Percentiles rank a stretch among this genome's conserved stretches.
Conservation (phyloP, 2,329 filamentous ascomycete genomes). For the Arthrinium puccinioides region DNA sequence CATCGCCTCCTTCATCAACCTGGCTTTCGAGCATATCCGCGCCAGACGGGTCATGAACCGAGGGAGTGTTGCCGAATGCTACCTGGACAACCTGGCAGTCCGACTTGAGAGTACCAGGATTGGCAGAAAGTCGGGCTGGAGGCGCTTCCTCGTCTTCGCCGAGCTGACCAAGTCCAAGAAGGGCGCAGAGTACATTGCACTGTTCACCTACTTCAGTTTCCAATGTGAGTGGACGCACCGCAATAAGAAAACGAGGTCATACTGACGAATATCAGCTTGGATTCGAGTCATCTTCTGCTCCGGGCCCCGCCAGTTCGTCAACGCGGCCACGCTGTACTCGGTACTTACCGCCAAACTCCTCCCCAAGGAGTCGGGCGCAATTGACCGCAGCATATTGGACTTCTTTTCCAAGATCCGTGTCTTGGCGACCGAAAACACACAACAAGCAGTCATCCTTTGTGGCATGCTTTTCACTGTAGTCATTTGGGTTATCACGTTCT, state of each 20-base stretch:
- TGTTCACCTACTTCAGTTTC: slow-evolving; percentile 82
- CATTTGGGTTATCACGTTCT: slow-evolving; percentile 76
- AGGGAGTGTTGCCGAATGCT: slow-evolving; percentile 84
- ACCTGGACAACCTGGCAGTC: slow-evolving; percentile 80
- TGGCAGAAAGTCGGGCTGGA: slow-evolving; percentile 71
- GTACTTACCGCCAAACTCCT: slow-evolving; percentile 71
- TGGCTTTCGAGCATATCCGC: slow-evolving; percentile 71
- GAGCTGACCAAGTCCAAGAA: slow-evolving; percentile 88
- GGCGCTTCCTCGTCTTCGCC: slow-evolving; percentile 85
- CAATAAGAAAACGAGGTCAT: neutral
- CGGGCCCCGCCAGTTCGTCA: slow-evolving; percentile 85
- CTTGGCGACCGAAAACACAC: slow-evolving; percentile 65
- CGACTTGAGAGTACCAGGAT: slow-evolving; percentile 77
- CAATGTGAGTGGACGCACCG: slow-evolving; percentile 42
- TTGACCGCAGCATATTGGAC: slow-evolving; percentile 58
- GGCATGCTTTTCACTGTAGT: slow-evolving; percentile 90
- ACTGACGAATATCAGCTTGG: slow-evolving; percentile 52
- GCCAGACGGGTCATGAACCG: slow-evolving; percentile 75
- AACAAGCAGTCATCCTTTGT: slow-evolving; percentile 75
- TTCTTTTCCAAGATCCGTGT: slow-evolving; percentile 79
- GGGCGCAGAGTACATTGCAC: slow-evolving; percentile 79
- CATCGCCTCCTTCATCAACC: slow-evolving; percentile 78
- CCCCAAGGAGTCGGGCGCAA: slow-evolving; percentile 39
- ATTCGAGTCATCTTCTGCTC: slow-evolving; percentile 85
- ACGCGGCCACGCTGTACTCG: slow-evolving; percentile 80